These are phyloP conservation scores for Trypanosomatidae sp. DNA, from an alignment of 208 protist genomes.

Conservation along the genomic window DNA sequence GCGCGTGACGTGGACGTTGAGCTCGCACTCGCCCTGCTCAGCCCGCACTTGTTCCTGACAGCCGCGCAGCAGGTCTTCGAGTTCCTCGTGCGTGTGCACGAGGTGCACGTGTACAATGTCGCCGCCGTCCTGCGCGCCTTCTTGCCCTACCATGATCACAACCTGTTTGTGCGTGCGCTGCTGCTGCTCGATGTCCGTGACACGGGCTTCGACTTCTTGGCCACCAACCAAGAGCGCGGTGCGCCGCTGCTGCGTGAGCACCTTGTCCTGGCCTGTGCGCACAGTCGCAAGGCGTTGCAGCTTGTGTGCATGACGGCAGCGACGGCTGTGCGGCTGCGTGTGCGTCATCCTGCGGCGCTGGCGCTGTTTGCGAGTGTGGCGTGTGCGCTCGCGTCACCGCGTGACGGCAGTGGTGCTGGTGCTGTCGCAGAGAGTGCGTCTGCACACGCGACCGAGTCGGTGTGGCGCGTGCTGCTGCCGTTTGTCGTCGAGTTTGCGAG, in stretches of 20 bases:
- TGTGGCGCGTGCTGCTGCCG: conserved; percentile 63
- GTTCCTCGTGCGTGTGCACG: conserved; percentile 71
- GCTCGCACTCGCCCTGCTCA: conserved; percentile 57
- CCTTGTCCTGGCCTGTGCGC: conserved; percentile 47
- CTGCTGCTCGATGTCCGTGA: conserved; percentile 76
- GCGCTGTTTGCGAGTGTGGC: conserved; percentile 69
- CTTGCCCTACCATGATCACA: conserved; percentile 81
- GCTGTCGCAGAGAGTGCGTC: background rate
- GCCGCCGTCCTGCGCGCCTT: conserved; percentile 51
- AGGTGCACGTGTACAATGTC: conserved; percentile 81
- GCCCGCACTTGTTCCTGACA: conserved; percentile 71
- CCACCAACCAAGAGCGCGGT: conserved; percentile 63
- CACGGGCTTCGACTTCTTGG: conserved; percentile 73
- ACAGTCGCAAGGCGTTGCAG: conserved; percentile 60
- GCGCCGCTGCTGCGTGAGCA: conserved; percentile 63
- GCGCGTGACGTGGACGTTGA: conserved; percentile 30
- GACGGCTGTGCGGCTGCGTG: conserved; percentile 22
- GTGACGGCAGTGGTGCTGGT: too few species aligned
- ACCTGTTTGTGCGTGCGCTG: conserved; percentile 57
- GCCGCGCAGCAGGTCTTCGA: conserved; percentile 81
- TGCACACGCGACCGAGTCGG: conserved; percentile 27
- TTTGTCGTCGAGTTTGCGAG: conserved; percentile 47
- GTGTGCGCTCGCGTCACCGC: conserved; percentile 31
- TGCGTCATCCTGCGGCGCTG: conserved; percentile 57
- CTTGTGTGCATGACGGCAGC: conserved; percentile 46